Evolutionary conservation across 148 eudicot genomes (phyloP).

Genomic region (Cornus controversa): DNA sequence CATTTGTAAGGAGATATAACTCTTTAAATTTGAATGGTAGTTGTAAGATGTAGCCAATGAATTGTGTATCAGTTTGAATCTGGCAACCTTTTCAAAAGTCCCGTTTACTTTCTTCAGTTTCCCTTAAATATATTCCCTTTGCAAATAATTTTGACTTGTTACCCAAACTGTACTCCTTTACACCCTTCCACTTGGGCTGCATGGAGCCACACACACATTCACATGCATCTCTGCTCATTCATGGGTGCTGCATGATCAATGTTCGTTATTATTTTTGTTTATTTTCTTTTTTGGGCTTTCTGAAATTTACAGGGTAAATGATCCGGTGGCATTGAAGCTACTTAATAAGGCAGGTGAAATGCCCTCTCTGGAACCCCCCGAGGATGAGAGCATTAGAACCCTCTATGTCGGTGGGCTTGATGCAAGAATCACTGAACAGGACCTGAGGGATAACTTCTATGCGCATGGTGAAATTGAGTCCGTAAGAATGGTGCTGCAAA

Average conservation of each 20-base stretch:
- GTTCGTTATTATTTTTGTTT: no score
- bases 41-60: not conserved
- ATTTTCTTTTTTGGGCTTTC: not conserved
- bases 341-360: slow-evolving; percentile 94
- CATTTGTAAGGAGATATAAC: not conserved
- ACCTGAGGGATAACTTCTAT: slow-evolving; percentile 81
- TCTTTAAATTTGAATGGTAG: not conserved
- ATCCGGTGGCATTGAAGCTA: slow-evolving; percentile 92
- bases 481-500: slow-evolving; percentile 73
- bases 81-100: not conserved
- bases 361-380: slow-evolving; percentile 87
- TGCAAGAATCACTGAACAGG: slow-evolving; percentile 80
- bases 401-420: slow-evolving; percentile 94
- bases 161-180: no score
- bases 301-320: slow-evolving; percentile 65
- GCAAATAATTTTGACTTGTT: no score
- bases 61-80: not conserved
- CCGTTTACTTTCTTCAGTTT: no score
- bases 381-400: slow-evolving; percentile 88
- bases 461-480: slow-evolving; percentile 98
- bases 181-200: no score
- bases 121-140: no score
- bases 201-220: no score
- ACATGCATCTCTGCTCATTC: not conserved
- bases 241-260: not conserved